Evolutionary conservation across 2,329 filamentous ascomycete genomes (phyloP), one percentile per base, ranked within the genome.

Genomic region (Cladosporium sp.): DNA sequence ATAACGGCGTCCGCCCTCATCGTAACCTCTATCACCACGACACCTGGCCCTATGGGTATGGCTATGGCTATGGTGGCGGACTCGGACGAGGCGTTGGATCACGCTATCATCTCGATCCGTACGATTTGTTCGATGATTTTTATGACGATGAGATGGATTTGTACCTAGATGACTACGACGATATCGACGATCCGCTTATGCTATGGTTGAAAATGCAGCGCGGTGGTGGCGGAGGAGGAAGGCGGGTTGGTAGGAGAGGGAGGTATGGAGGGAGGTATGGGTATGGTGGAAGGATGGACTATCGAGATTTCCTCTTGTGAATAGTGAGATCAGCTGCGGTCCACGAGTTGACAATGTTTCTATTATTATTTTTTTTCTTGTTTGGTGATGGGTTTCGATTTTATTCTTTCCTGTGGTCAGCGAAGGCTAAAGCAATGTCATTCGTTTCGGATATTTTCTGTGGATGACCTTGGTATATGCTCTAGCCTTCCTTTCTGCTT

Each of bases 111-210:
- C 19, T 24, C 15, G 42, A 45, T 25, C 24, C 42, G 3, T 47
- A 55, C 40, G 52, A 55, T 15, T 5, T 55, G 19, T 55, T 37
- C 20, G 52, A 55, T 5, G 52, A 55, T n/a, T 3, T 55, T 2
- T 47, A 25, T 6, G 52, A 55, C 13, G 52, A 47, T 1, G 28
- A 32, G 28, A 7, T 32, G 28, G 52, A 55, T 17, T 2, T 25
- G 12, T 55, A 47, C 22, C 3, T 47, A 20, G 32, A 47, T n/a
- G 52, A 55, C 19, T 37, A 47, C 40, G 52, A 45, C 19, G 32
- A 55, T 3, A 47, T 47, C 5, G 40, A 55, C 15, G 52, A 55
- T 17, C 52, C 52, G 40, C 15, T 55, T 15, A 13, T 55, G 40
- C 7, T 28, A n/a, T 37, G 34, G 10, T 25, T 55, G 52, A 36